These are phyloP conservation scores for Stagonosporopsis cucurbitacearum DNA, from an alignment of 2,329 filamentous ascomycete species.

Conservation along the genomic window DNA sequence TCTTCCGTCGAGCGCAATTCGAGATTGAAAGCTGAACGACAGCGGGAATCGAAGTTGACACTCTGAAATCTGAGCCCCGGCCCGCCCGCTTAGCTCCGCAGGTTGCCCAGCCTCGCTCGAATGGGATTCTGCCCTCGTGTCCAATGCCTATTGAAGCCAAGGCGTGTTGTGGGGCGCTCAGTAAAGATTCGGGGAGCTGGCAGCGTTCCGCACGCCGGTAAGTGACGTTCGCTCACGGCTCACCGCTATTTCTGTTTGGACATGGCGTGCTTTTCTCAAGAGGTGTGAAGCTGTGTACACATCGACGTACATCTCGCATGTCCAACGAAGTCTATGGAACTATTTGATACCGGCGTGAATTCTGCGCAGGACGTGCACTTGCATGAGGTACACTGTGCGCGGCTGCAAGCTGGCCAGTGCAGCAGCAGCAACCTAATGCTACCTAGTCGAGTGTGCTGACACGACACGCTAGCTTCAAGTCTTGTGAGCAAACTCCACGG, in stretches of 20 bases:
- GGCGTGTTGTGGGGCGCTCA: slow-evolving; percentile 18
- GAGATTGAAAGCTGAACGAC: slow-evolving; percentile 6
- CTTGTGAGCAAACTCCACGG: not conserved
- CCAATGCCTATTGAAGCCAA: slow-evolving; percentile 29
- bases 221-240: slow-evolving; percentile 18
- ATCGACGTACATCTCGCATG: not conserved
- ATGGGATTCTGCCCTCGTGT: slow-evolving; percentile 12
- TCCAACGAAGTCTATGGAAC: not conserved
- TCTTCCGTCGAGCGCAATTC: slow-evolving; percentile 10
- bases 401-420: slow-evolving; percentile 1
- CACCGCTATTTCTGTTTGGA: slow-evolving; percentile 34
- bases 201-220: slow-evolving; percentile 13
- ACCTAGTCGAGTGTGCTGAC: slow-evolving; percentile 3
- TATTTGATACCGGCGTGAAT: not conserved
- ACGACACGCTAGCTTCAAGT: slow-evolving; percentile 1
- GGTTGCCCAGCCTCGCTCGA: slow-evolving; percentile 26
- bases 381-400: slow-evolving; percentile 1
- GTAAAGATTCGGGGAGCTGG: slow-evolving; percentile 9
- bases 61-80: slow-evolving; percentile 13
- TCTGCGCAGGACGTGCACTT: not conserved
- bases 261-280: slow-evolving; percentile 1
- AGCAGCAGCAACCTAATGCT: not conserved
- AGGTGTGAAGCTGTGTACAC: not conserved
- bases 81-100: slow-evolving; percentile 27
- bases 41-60: slow-evolving; percentile 10